These are phyloP conservation scores for Phytophthora citricola DNA, from an alignment of 352 stramenopile genomes.

Conservation along the genomic window DNA sequence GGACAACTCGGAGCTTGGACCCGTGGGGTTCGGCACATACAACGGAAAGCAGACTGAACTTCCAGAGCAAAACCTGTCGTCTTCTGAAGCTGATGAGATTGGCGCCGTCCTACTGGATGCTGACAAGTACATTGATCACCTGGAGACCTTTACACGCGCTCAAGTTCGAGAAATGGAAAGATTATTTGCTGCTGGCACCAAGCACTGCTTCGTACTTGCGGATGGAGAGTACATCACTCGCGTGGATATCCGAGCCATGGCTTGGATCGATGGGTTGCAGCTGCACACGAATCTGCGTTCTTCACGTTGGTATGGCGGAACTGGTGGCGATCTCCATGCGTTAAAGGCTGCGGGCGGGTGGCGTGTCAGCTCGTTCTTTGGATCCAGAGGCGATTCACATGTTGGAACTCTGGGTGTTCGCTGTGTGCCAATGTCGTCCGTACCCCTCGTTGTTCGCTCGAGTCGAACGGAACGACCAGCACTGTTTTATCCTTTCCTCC, in stretches of 20 bases:
- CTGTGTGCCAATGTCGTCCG: slow-evolving; percentile 32
- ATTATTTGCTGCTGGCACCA: slow-evolving; percentile 32
- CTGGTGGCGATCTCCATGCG: slow-evolving; percentile 52
- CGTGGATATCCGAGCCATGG: slow-evolving; percentile 61
- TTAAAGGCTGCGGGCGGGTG: slow-evolving; percentile 49
- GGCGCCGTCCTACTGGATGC: slow-evolving; percentile 52
- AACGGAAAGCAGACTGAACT: slow-evolving; percentile 48
- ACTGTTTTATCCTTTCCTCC: slow-evolving; percentile 20
- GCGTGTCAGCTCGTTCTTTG: slow-evolving; percentile 63
- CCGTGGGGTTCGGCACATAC: slow-evolving; percentile 50
- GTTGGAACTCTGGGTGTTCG: slow-evolving; percentile 58
- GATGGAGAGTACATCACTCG: slow-evolving; percentile 55
- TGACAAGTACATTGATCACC: slow-evolving; percentile 49
- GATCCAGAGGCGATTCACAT: slow-evolving; percentile 48
- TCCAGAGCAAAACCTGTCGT: slow-evolving; percentile 28
- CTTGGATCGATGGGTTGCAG: slow-evolving; percentile 72
- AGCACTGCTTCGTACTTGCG: slow-evolving; percentile 55
- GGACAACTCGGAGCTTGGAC: slow-evolving; percentile 52
- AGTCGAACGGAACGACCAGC: background rate
- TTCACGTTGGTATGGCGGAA: slow-evolving; percentile 69
- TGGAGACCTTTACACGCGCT: slow-evolving; percentile 48
- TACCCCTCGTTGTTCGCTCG: background rate
- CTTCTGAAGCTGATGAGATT: slow-evolving; percentile 37
- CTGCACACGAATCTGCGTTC: slow-evolving; percentile 67
- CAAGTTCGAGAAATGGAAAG: slow-evolving; percentile 44